These are phyloP conservation scores for Podila horticola DNA, from an alignment of 192 early-diverging fungal genomes.

Conservation along the genomic window DNA sequence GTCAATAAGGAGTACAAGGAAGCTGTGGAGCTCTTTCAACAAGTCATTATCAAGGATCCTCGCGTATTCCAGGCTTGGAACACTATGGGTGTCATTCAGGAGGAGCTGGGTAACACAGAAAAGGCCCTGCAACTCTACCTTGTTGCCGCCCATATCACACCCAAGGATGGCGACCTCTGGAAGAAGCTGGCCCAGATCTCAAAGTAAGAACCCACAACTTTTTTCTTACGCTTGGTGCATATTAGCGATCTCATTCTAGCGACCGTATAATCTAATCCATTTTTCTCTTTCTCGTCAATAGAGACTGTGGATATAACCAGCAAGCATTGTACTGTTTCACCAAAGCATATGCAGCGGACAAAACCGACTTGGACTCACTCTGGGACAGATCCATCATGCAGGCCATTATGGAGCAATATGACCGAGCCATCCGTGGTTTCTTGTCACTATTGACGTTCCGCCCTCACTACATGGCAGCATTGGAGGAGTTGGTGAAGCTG, in stretches of 20 bases:
- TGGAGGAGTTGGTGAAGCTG: constrained; percentile 36
- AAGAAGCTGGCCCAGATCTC: constrained; percentile 82
- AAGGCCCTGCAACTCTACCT: constrained; percentile 82
- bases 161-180: constrained; percentile 81
- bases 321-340: constrained; percentile 89
- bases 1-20: constrained; percentile 70
- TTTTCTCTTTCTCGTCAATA: constrained; percentile 14
- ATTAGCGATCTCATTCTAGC: background rate
- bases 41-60: constrained; percentile 78
- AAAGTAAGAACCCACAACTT: constrained; percentile 51
- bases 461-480: constrained; percentile 42
- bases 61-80: constrained; percentile 86
- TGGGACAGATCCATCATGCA: constrained; percentile 76
- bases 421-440: constrained; percentile 56
- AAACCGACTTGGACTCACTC: constrained; percentile 72
- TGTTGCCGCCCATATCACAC: constrained; percentile 90
- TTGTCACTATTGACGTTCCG: constrained; percentile 29
- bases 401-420: constrained; percentile 59
- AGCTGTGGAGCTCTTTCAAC: constrained; percentile 82
- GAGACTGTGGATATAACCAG: constrained; percentile 68
- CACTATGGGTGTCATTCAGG: constrained; percentile 89
- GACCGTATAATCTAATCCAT: background rate
- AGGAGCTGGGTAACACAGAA: constrained; percentile 80
- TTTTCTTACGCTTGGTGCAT: no score
- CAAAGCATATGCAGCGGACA: constrained; percentile 73